Base-by-base conservation (phyloP, 164 flowering plant species). In the Kingdonia uniflora region DNA sequence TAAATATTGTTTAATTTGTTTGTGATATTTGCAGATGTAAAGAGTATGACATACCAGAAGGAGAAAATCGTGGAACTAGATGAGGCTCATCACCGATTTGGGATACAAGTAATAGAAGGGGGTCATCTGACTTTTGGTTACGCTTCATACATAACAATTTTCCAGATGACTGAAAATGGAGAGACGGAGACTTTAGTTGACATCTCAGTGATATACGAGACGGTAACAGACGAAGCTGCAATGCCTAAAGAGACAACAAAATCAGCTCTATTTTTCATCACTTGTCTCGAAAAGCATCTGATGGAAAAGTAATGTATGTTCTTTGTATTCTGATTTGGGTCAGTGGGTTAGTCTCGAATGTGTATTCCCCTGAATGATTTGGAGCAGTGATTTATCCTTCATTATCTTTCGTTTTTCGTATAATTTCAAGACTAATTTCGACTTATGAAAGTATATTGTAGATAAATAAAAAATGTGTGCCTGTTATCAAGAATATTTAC, bases 41-140 rank as follows among this genome's bases (percentile, higher is more conserved):
- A 54, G 56, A 57, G 19, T 1, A 19, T 69, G 62, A 52, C 41
- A 13, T 59, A 58, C 62, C 78, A 76, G 47, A 76, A 74, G 61
- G 78, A 74, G 43, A 69, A 62, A 59, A 60, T 74, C 11, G 69
- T 62, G 19, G 78, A 71, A 40, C 42, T 59, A 8, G 74, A 76
- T 52, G 78, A 76, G 51, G 24, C 56, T 13, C 19, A 43, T 19
- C 71, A 69, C 50, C 49, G 26, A 52, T 55, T 76, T 42, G 74
- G 60, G 25, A 15, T 74, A 43, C 37, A 74, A 54, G 76, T 74
- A 24, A 58, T 69, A 1, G 71, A 74, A 63, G 81, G 81, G 13
- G 75, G 72, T 21, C 68, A 60, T 15, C 58, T 76, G 25, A 52
- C 44, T 19, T 54, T 14, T 39, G 79, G 81, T 11, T 72, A 59